phyloP scores from a whole-genome alignment of 2,329 filamentous ascomycete species.

The Allantophomopsis lycopodina region DNA sequence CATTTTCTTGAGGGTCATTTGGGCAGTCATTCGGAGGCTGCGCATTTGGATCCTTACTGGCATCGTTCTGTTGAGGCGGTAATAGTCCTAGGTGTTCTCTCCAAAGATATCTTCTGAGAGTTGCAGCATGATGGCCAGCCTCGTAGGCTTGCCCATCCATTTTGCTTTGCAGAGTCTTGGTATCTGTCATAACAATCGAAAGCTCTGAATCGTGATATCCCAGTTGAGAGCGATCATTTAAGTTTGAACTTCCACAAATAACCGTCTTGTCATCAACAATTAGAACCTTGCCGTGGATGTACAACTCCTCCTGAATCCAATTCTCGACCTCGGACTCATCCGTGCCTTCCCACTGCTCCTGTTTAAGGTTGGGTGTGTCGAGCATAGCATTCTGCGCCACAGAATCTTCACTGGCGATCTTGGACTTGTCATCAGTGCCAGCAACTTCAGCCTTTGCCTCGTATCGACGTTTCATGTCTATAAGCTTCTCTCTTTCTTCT shows the following conservation, averaged over 20 bases:
- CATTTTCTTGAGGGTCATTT: slow-evolving; percentile 52
- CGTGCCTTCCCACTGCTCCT: slow-evolving; percentile 65
- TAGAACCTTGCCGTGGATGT: slow-evolving; percentile 84
- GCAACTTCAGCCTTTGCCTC: slow-evolving; percentile 28
- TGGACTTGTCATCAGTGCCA: slow-evolving; percentile 12
- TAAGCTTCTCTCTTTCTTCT: slow-evolving; percentile 23
- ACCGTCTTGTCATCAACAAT: slow-evolving; percentile 80
- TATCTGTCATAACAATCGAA: slow-evolving; percentile 81
- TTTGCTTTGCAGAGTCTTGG: slow-evolving; percentile 48
- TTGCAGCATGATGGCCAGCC: slow-evolving; percentile 71
- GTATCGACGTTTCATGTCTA: slow-evolving; percentile 36
- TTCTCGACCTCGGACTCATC: slow-evolving; percentile 67
- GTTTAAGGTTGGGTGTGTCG: slow-evolving; percentile 43
- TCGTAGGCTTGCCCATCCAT: slow-evolving; percentile 72
- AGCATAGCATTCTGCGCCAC: slow-evolving; percentile 77
- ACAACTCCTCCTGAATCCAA: slow-evolving; percentile 92
- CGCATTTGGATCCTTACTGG: slow-evolving; percentile 54
- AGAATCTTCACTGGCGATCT: slow-evolving; percentile 21
- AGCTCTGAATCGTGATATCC: slow-evolving; percentile 87
- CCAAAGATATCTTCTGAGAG: slow-evolving; percentile 72
- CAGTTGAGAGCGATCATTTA: slow-evolving; percentile 82
- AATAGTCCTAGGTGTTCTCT: slow-evolving; percentile 81
- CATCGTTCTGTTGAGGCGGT: slow-evolving; percentile 57
- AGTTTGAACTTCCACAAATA: slow-evolving; percentile 76
- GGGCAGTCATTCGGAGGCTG: slow-evolving; percentile 56